Percentiles rank a stretch among this genome's conserved stretches.
Conservation (phyloP, 1,284 basidiomycete species). For the Thecaphora frezii region DNA sequence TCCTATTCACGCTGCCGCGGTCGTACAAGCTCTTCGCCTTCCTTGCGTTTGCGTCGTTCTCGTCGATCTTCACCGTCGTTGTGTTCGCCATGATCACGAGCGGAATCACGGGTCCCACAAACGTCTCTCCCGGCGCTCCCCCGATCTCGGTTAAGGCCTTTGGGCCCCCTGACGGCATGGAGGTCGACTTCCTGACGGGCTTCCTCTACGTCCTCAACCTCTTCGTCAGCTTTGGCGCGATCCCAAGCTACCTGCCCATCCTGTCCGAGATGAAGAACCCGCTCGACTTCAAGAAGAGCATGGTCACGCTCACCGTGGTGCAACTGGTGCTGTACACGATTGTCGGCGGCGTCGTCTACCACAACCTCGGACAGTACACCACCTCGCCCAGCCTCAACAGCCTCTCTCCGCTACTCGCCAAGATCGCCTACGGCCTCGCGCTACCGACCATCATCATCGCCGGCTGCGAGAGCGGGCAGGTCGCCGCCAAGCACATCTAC, state of each 20-base stretch:
- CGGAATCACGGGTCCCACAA: conserved; percentile 40
- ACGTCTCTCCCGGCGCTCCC: conserved; percentile 22
- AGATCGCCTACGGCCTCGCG: conserved; percentile 48
- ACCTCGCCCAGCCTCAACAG: conserved; percentile 49
- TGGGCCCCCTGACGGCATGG: conserved; percentile 30
- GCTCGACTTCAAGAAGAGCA: conserved; percentile 38
- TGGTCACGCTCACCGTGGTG: conserved; percentile 27
- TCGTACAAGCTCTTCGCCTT: conserved; percentile 47
- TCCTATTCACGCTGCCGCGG: conserved; percentile 46
- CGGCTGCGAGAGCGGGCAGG: conserved; percentile 47
- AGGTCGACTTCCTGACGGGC: conserved; percentile 41
- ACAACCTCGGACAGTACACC: conserved; percentile 50
- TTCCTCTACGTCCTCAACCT: conserved; percentile 43
- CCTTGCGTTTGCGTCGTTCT: conserved; percentile 44
- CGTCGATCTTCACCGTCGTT: conserved; percentile 44
- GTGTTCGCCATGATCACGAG: conserved; percentile 51
- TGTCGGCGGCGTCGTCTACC: conserved; percentile 50
- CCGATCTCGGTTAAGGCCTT: conserved; percentile 37
- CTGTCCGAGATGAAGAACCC: conserved; percentile 52
- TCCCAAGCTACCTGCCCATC: conserved; percentile 45
- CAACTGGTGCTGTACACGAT: conserved; percentile 50
- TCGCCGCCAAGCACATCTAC: conserved; percentile 44
- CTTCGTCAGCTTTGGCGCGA: conserved; percentile 44
- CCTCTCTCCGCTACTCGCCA: conserved; percentile 26
- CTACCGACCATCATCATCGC: conserved; percentile 51